phyloP scores from a whole-genome alignment of 225 moss, liverwort and hornwort genomes.

The Sphagnum tenellum region DNA sequence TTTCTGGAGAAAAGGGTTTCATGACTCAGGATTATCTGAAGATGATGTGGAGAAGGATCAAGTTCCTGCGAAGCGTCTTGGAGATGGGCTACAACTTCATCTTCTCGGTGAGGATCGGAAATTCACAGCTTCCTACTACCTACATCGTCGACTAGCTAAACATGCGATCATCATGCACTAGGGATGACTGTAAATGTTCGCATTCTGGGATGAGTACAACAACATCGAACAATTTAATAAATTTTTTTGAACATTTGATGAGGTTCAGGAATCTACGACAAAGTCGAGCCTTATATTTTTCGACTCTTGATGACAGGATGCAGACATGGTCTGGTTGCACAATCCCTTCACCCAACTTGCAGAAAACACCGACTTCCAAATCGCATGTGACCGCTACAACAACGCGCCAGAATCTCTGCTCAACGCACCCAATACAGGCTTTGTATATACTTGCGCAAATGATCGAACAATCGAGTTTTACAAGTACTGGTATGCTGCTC shows the following conservation, averaged over 20 bases:
- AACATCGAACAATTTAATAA: too few relatives aligned
- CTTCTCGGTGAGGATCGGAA: slow-evolving; percentile 45
- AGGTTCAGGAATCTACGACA: not conserved
- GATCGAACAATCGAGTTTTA: slow-evolving; percentile 56
- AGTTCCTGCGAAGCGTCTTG: slow-evolving; percentile 46
- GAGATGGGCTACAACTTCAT: slow-evolving; percentile 80
- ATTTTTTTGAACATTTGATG: too few relatives aligned
- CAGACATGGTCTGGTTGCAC: slow-evolving; percentile 76
- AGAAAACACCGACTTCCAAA: slow-evolving; percentile 49
- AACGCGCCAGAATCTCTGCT: not conserved
- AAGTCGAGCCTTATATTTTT: not conserved
- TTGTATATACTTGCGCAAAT: slow-evolving; percentile 46
- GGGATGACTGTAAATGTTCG: too few relatives aligned
- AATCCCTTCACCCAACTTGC: slow-evolving; percentile 54
- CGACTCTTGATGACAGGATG: slow-evolving; percentile 39
- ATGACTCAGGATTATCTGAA: slow-evolving; percentile 75
- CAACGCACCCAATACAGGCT: slow-evolving; percentile 86
- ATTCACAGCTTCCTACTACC: too few relatives aligned
- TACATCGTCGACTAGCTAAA: too few relatives aligned
- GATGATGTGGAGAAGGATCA: slow-evolving; percentile 98
- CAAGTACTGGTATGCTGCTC: slow-evolving; percentile 51
- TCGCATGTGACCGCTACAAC: slow-evolving; percentile 17
- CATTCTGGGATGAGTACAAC: too few relatives aligned
- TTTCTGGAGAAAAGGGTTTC: slow-evolving; percentile 58
- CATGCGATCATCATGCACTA: too few relatives aligned